These are phyloP conservation scores for Acer saccharum DNA, from an alignment of 345 rosid genomes.

Conservation along the genomic window DNA sequence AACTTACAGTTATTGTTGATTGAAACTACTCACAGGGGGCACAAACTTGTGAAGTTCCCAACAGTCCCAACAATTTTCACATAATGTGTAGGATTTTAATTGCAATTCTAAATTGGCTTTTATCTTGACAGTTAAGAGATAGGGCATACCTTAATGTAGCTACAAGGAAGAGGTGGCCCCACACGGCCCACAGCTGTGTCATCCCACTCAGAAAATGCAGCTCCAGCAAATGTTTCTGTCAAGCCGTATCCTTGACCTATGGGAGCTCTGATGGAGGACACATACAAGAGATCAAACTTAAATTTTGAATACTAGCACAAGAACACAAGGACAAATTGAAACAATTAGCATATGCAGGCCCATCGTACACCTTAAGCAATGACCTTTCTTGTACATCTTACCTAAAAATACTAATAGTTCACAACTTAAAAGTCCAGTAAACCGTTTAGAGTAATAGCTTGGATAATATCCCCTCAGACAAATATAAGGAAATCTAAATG, in stretches of 20 bases:
- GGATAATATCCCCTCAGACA: not conserved
- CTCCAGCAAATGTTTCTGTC: slow-evolving; percentile 95
- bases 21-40: not conserved
- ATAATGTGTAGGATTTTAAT: not conserved
- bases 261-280: slow-evolving; percentile 56
- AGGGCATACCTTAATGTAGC: slow-evolving; percentile 65
- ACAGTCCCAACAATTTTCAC: not conserved
- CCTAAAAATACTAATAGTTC: not conserved
- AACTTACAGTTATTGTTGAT: slow-evolving; percentile 8
- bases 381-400: not conserved
- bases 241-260: slow-evolving; percentile 93
- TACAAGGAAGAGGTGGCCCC: slow-evolving; percentile 89
- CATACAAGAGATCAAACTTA: slow-evolving; percentile 16
- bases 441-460: not conserved
- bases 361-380: not conserved
- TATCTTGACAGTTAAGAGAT: not conserved
- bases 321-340: not conserved
- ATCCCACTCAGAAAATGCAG: slow-evolving; percentile 80
- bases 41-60: not conserved
- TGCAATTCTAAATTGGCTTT: slow-evolving; percentile 3
- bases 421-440: not conserved
- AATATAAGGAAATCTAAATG: not conserved
- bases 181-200: slow-evolving; percentile 78
- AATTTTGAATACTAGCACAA: not conserved
- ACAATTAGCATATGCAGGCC: not conserved